A percentile compares a stretch with the other conserved stretches of the same genome.
Conservation (phyloP, 306 rosid species). For the Oemleria cerasiformis region DNA sequence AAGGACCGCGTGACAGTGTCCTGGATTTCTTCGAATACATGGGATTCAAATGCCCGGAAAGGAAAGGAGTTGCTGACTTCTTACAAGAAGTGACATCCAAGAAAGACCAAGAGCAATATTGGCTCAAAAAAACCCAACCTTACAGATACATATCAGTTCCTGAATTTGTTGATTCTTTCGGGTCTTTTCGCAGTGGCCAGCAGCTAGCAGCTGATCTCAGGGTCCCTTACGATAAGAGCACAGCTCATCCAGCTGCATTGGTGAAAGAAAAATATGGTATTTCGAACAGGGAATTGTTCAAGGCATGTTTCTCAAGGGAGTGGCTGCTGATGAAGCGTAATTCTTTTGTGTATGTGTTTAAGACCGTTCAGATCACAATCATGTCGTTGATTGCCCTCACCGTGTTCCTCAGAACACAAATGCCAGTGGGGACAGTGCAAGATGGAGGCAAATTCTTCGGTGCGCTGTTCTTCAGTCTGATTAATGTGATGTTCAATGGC, state of each 20-base stretch:
- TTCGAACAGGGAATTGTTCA: slow-evolving; percentile 60
- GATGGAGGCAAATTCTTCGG: slow-evolving; percentile 62
- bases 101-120: too few species aligned
- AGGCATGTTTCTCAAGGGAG: too few species aligned
- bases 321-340: too few species aligned
- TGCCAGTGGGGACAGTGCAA: slow-evolving; percentile 41
- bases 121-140: slow-evolving; percentile 41
- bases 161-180: slow-evolving; percentile 47
- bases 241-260: slow-evolving; percentile 63
- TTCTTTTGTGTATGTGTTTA: slow-evolving; percentile 53
- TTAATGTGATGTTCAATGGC: slow-evolving; percentile 78
- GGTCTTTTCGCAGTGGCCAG: slow-evolving; percentile 49
- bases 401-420: slow-evolving; percentile 62
- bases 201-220: slow-evolving; percentile 37
- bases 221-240: slow-evolving; percentile 53
- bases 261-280: slow-evolving; percentile 65
- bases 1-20: too few species aligned
- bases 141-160: slow-evolving; percentile 53
- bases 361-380: slow-evolving; percentile 51
- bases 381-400: slow-evolving; percentile 54
- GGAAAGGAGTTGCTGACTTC: too few species aligned
- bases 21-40: too few species aligned
- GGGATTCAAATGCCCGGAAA: too few species aligned
- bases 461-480: slow-evolving; percentile 58
- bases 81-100: too few species aligned